phyloP scores from a whole-genome alignment of 1,284 basidiomycete genomes.

The Cronartium quercuum region DNA sequence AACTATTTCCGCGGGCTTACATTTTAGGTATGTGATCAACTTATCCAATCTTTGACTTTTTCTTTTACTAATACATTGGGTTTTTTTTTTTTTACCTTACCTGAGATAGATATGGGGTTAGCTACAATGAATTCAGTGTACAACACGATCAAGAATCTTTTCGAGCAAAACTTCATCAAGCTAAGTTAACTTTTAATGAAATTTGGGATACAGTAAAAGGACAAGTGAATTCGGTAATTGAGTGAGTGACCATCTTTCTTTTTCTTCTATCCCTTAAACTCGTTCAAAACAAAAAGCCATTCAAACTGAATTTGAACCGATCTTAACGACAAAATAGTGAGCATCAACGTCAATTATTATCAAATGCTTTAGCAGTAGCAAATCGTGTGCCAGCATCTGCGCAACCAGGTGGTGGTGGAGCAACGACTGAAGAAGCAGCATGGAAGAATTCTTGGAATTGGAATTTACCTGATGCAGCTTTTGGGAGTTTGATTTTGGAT shows the following conservation, averaged over 20 bases:
- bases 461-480: constrained; percentile 88
- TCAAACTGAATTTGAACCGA: neutral
- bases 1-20: constrained; percentile 86
- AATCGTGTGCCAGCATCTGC: constrained; percentile 68
- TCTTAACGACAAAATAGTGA: constrained; percentile 53
- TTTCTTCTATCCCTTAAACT: neutral
- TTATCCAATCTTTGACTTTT: neutral
- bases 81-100: neutral
- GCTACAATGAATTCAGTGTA: constrained; percentile 95
- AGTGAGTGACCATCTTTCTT: constrained; percentile 52
- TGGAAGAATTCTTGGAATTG: constrained; percentile 99
- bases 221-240: constrained; percentile 86
- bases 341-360: constrained; percentile 75
- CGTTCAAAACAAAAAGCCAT: neutral
- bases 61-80: neutral
- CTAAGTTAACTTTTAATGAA: constrained; percentile 76
- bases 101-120: constrained; percentile 62
- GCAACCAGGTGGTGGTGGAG: constrained; percentile 54
- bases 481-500: constrained; percentile 78
- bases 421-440: constrained; percentile 67
- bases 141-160: constrained; percentile 84
- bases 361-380: constrained; percentile 80
- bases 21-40: constrained; percentile 63
- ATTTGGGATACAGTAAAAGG: constrained; percentile 89
- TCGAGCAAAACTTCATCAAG: constrained; percentile 68